These are phyloP conservation scores for Cladophialophora yegresii DNA, from an alignment of 2,329 filamentous ascomycete species.

Conservation along the genomic window DNA sequence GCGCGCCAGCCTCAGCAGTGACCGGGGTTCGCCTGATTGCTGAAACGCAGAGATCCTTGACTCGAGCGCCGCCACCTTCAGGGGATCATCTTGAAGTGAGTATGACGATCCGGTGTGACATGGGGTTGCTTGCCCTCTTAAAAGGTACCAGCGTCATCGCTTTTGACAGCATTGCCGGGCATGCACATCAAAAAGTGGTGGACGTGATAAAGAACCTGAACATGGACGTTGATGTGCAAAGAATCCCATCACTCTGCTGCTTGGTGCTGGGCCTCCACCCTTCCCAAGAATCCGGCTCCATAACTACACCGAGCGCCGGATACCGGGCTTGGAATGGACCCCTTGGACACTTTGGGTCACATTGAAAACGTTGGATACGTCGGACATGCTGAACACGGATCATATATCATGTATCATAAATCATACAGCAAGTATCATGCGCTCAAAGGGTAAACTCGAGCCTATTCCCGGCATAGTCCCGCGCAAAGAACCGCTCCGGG, in stretches of 20 bases:
- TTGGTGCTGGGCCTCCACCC: neutral
- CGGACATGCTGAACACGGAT: neutral
- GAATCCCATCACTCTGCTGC: neutral
- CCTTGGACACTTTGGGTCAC: neutral
- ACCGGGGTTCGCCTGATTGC: too few relatives aligned
- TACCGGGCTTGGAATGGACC: neutral
- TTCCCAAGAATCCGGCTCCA: neutral
- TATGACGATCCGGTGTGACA: neutral
- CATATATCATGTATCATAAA: neutral
- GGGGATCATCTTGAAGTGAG: too few relatives aligned
- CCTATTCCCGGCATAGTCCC: slow-evolving; percentile 59
- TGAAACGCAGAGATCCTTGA: too few relatives aligned
- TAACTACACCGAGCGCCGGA: neutral
- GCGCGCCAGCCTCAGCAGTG: too few relatives aligned
- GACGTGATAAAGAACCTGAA: neutral
- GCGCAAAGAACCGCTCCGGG: slow-evolving; percentile 63
- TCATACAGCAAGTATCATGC: neutral
- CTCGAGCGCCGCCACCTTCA: too few relatives aligned
- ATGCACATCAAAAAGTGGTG: neutral
- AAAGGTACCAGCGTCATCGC: neutral
- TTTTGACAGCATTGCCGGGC: neutral
- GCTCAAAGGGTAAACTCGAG: slow-evolving; percentile 55
- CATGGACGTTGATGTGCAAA: neutral
- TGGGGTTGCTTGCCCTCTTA: neutral
- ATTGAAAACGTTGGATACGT: too few relatives aligned